Evolutionary conservation across 805 yeast genomes (phyloP), one percentile per base, ranked within the genome.

Genomic region (Wickerhamiella musiphila): DNA sequence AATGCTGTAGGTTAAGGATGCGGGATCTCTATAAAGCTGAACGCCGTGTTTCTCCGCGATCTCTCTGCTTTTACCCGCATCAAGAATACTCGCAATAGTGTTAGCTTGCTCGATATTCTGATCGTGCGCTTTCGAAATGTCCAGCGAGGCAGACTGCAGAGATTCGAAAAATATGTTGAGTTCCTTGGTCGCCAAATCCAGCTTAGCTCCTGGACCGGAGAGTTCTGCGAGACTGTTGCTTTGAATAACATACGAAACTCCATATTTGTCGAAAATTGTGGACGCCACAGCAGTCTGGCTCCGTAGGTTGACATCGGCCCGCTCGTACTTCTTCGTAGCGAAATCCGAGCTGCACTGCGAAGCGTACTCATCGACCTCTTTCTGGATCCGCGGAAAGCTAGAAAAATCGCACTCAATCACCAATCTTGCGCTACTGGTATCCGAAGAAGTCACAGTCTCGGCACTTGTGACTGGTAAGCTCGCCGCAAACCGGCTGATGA

Each of bases 91-190:
- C 26, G 82, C 75, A 35, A 90, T 61, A 25, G 72, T 66, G 39
- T 70, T 68, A 7, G 93, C 94, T 47, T 90, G 96, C 12, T 59
- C 52, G 33, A 68, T 49, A 48, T 79, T 70, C 41, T 78, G 79
- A 47, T 82, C 78, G 52, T 90, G 95, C 19, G 96, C 93, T 54
- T 69, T 75, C 8, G 92, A 72, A 53, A 90, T 73, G 46, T 83
- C 93, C 48, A 90, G 63, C 22, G 70, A 57, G 41, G 73, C 82
- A 25, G 74, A 68, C 35, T 64, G 59, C 49, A 64, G 70, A 34
- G 68, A 63, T 29, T 71, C 60, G 21, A 90, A 68, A 26, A 70
- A 60, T 30, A 62, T 51, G 52, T 73, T 67, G 11, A 86, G 79
- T 37, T 56, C 58, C 18, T 60, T 61, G 39, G 75, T 60, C 13